phyloP scores from a whole-genome alignment of 257 asterid genomes.

The Solanum habrochaites region DNA sequence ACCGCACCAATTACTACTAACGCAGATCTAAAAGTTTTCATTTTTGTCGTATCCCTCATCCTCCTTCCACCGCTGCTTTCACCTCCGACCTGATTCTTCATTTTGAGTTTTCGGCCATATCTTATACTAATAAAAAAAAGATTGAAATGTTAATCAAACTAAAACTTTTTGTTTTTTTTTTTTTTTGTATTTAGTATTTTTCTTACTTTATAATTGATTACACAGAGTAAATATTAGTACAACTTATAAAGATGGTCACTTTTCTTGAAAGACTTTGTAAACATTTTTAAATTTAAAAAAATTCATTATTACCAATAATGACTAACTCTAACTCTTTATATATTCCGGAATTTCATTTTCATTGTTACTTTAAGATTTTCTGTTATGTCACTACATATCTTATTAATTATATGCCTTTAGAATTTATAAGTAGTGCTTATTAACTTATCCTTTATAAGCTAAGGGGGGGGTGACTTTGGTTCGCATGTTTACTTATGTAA shows the following conservation, averaged over 20 bases:
- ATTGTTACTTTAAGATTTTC: too few relatives aligned
- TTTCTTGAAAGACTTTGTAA: not conserved
- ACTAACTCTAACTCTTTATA: too few relatives aligned
- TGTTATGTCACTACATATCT: too few relatives aligned
- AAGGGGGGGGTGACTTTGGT: too few relatives aligned
- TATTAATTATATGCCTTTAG: too few relatives aligned
- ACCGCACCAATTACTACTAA: constrained; percentile 61
- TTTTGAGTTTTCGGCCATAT: not conserved
- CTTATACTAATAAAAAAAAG: not conserved
- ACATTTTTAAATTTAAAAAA: not conserved
- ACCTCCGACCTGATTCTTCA: not conserved
- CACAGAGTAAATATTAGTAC: not conserved
- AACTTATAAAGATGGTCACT: not conserved
- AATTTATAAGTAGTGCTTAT: too few relatives aligned
- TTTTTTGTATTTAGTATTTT: not conserved
- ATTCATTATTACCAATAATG: not conserved
- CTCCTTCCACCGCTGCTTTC: not conserved
- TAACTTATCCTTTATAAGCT: too few relatives aligned
- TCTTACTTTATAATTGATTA: not conserved
- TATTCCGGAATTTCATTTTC: too few relatives aligned
- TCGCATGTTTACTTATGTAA: too few relatives aligned
- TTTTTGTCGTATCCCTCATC: constrained; percentile 47
- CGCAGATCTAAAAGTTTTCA: constrained; percentile 67
- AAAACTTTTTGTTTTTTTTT: too few relatives aligned
- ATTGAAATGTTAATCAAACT: not conserved